Conservation (phyloP, 352 stramenopile species). For the Globisporangium okanoganense region DNA sequence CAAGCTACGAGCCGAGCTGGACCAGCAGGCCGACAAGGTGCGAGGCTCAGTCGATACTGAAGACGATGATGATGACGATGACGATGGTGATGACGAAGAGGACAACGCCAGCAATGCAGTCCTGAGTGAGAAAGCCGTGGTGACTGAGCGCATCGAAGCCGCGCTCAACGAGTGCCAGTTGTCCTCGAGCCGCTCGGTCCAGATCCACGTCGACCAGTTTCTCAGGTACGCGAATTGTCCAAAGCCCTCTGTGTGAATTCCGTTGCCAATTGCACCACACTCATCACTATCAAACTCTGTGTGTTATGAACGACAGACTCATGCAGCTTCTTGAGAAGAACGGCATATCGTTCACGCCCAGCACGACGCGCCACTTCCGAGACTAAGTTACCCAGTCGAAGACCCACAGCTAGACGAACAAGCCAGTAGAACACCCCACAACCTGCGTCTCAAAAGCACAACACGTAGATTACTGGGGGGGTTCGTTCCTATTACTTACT, state of each 20-base stretch:
- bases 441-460: neutral
- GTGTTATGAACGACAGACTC: conserved; percentile 19
- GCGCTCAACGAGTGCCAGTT: conserved; percentile 47
- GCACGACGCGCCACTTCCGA: conserved; percentile 61
- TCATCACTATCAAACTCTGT: too few species aligned
- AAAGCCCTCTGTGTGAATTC: neutral
- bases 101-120: neutral
- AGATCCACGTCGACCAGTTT: conserved; percentile 60
- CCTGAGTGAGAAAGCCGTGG: conserved; percentile 21
- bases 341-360: conserved; percentile 50
- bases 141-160: conserved; percentile 42
- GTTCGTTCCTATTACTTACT: neutral
- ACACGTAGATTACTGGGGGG: conserved; percentile 12
- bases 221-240: conserved; percentile 22
- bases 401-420: neutral
- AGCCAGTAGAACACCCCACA: neutral
- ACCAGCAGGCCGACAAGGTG: neutral
- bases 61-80: neutral
- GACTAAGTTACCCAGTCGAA: conserved; percentile 22
- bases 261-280: too few species aligned
- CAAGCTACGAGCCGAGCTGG: conserved; percentile 17
- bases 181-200: conserved; percentile 49
- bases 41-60: neutral
- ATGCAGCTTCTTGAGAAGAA: conserved; percentile 40
- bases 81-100: neutral